A percentile compares a stretch with the other conserved stretches of the same genome.
Evolutionary conservation across 805 yeast species (phyloP).

Genomic region (Priceomyces fermenticarens): DNA sequence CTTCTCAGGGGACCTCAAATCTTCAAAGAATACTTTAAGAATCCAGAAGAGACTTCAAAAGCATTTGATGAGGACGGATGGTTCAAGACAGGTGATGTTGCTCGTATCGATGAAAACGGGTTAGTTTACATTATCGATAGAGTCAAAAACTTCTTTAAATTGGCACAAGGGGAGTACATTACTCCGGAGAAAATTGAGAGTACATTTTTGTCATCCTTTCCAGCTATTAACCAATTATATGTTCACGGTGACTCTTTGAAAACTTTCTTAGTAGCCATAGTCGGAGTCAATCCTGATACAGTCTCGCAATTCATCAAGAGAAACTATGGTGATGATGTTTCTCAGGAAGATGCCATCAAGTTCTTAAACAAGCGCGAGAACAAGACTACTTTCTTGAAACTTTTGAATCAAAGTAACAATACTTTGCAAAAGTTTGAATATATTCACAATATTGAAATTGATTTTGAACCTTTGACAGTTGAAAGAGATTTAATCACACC

Average conservation of each 20-base stretch:
- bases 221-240: constrained; percentile 26
- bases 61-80: constrained; percentile 48
- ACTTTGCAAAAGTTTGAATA: constrained; percentile 36
- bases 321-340: constrained; percentile 9
- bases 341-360: constrained; percentile 14
- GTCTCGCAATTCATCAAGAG: constrained; percentile 13
- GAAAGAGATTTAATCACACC: constrained; percentile 40
- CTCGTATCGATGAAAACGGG: constrained; percentile 26
- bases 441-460: constrained; percentile 33
- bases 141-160: constrained; percentile 44
- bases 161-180: constrained; percentile 43
- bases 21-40: constrained; percentile 49
- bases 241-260: constrained; percentile 32
- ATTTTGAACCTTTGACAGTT: constrained; percentile 37
- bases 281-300: constrained; percentile 23
- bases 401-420: constrained; percentile 19
- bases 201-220: constrained; percentile 26
- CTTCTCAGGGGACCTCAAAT: constrained; percentile 56
- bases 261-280: constrained; percentile 27
- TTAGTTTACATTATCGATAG: constrained; percentile 47
- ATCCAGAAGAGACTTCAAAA: constrained; percentile 45
- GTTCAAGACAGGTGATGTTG: constrained; percentile 58
- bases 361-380: constrained; percentile 20
- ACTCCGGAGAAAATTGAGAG: constrained; percentile 41
- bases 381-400: constrained; percentile 18